These are phyloP conservation scores for Alternaria sp. DNA, from an alignment of 2,329 filamentous ascomycete species.

Conservation along the genomic window DNA sequence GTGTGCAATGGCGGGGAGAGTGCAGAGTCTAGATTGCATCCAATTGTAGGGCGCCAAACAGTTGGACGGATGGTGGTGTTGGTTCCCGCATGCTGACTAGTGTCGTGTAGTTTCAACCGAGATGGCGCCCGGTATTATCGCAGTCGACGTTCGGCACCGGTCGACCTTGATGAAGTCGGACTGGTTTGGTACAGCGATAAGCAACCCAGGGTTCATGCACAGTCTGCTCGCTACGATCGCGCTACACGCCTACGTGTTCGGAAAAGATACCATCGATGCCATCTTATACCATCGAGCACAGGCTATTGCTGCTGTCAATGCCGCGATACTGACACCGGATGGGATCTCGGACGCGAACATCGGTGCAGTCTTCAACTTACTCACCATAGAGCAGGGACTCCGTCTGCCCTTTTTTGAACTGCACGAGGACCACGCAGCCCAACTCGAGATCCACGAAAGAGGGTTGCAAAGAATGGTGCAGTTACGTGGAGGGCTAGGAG, in stretches of 20 bases:
- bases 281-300: conserved; percentile 47
- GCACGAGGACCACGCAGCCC: conserved; percentile 43
- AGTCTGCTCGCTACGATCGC: conserved; percentile 50
- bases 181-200: conserved; percentile 50
- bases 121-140: conserved; percentile 50
- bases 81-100: conserved; percentile 29
- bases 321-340: conserved; percentile 42
- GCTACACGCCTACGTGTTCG: conserved; percentile 46
- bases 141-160: conserved; percentile 48
- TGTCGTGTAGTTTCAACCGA: conserved; percentile 40
- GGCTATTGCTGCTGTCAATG: conserved; percentile 48
- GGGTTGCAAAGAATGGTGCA: conserved; percentile 49
- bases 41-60: neutral
- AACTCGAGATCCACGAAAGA: conserved; percentile 45
- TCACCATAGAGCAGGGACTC: conserved; percentile 49
- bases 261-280: conserved; percentile 41
- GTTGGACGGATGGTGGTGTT: neutral
- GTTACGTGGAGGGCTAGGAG: conserved; percentile 45
- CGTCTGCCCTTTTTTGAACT: conserved; percentile 34
- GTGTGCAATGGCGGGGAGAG: neutral
- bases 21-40: neutral
- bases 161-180: conserved; percentile 49
- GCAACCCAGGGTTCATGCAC: conserved; percentile 51
- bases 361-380: conserved; percentile 51
- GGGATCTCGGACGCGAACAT: conserved; percentile 51